Conservation (phyloP, 2,329 filamentous ascomycete genomes). For the Ophiostoma australiae region DNA sequence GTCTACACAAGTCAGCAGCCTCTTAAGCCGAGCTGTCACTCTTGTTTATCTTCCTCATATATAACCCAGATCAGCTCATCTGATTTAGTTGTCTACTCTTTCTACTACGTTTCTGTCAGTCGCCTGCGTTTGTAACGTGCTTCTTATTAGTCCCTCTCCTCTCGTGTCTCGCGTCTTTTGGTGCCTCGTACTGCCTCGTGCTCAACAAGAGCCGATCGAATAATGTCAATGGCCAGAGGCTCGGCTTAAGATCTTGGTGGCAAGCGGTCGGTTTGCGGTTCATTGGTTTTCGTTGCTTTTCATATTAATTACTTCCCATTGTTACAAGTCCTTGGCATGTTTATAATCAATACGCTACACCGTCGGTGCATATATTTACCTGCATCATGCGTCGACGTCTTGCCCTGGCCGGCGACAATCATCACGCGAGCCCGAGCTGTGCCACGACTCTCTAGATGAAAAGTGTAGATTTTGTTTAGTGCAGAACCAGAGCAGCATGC, state of each 20-base stretch:
- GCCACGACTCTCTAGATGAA: not conserved
- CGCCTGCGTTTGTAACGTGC: not conserved
- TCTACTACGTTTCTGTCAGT: not conserved
- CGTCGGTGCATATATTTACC: not conserved
- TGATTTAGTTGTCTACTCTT: not conserved
- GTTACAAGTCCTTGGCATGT: not conserved
- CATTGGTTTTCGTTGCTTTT: not conserved
- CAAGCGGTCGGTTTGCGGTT: not conserved
- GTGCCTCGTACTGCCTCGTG: not conserved
- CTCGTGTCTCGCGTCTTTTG: not conserved
- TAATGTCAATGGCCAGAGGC: not conserved
- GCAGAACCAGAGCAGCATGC: too few species aligned
- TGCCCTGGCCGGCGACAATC: not conserved
- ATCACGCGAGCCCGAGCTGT: not conserved
- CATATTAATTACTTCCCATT: too few species aligned
- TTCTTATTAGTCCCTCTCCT: not conserved
- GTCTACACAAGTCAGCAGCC: not conserved
- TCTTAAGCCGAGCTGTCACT: not conserved
- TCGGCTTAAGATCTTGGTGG: not conserved
- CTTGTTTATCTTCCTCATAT: not conserved
- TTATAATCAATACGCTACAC: not conserved
- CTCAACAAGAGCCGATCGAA: not conserved
- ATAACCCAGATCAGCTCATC: too few species aligned
- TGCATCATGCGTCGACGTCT: not conserved
- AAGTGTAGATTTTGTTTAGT: not conserved